Evolutionary conservation across 2,329 filamentous ascomycete genomes (phyloP).

Genomic region (Talaromyces islandicus): DNA sequence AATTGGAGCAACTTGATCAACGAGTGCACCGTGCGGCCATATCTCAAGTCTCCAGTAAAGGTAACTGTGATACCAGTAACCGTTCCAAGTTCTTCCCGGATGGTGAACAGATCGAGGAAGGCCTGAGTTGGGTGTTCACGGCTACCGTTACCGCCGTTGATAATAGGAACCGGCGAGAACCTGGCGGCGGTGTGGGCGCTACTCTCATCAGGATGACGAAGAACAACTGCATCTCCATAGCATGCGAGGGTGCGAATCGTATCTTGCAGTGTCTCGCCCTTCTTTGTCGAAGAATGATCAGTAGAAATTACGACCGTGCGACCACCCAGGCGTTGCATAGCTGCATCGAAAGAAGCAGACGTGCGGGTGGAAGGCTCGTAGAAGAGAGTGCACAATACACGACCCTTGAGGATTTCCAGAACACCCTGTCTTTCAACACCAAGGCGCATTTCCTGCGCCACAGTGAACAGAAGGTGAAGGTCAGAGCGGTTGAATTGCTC

Average conservation of each 20-base stretch:
- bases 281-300: conserved; percentile 79
- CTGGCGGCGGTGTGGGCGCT: conserved; percentile 78
- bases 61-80: conserved; percentile 95
- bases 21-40: conserved; percentile 92
- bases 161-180: conserved; percentile 83
- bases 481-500: conserved; percentile 83
- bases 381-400: conserved; percentile 87
- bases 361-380: conserved; percentile 97
- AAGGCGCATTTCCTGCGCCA: conserved; percentile 95
- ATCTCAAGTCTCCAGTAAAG: conserved; percentile 86
- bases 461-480: conserved; percentile 87
- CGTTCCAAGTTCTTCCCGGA: conserved; percentile 92
- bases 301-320: conserved; percentile 77
- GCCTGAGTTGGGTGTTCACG: conserved; percentile 96
- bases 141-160: conserved; percentile 95
- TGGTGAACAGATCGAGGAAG: conserved; percentile 96
- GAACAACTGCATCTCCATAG: conserved; percentile 92
- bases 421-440: conserved; percentile 90
- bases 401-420: conserved; percentile 77
- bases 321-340: conserved; percentile 96
- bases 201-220: conserved; percentile 80
- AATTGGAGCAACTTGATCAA: conserved; percentile 88
- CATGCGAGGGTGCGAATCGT: conserved; percentile 89
- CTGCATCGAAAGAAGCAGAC: conserved; percentile 91
- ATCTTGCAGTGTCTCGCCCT: conserved; percentile 90